Percentiles rank a stretch among this genome's conserved stretches.
phyloP scores from a whole-genome alignment of 2,329 filamentous ascomycete genomes.

The Albifimbria verrucaria region DNA sequence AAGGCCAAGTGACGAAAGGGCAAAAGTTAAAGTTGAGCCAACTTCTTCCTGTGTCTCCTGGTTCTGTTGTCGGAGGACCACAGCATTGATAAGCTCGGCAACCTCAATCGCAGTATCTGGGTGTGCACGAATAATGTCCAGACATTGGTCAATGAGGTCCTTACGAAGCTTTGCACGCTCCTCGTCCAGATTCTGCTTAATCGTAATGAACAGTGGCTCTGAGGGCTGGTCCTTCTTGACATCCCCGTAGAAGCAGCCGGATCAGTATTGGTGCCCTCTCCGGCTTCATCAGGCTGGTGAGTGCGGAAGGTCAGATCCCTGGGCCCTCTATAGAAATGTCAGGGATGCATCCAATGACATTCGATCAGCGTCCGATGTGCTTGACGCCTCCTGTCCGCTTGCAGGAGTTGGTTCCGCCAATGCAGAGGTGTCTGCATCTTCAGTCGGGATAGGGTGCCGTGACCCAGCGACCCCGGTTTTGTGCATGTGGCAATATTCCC shows the following conservation, averaged over 20 bases:
- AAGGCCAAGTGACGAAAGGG: conserved; percentile 66
- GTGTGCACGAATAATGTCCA: conserved; percentile 87
- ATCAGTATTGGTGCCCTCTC: conserved; percentile 13
- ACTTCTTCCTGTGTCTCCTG: conserved; percentile 65
- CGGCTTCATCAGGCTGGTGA: conserved; percentile 15
- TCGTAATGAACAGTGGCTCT: conserved; percentile 11
- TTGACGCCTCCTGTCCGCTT: conserved; percentile 19
- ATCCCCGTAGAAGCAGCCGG: neutral
- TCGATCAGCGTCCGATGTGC: conserved; percentile 27
- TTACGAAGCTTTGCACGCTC: conserved; percentile 69
- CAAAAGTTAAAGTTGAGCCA: conserved; percentile 78
- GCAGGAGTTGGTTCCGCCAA: conserved; percentile 20
- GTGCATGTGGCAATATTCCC: conserved; percentile 73
- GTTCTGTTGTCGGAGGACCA: conserved; percentile 58
- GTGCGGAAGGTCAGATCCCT: conserved; percentile 22
- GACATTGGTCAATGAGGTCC: conserved; percentile 80
- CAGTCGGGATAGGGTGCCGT: conserved; percentile 64
- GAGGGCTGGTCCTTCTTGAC: conserved; percentile 11
- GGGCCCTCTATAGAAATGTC: conserved; percentile 24
- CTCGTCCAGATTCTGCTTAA: conserved; percentile 76
- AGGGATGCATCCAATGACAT: conserved; percentile 34
- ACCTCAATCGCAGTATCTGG: conserved; percentile 88
- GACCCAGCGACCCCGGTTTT: conserved; percentile 53
- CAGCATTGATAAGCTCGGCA: conserved; percentile 77
- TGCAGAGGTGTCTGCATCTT: conserved; percentile 45